Evolutionary conservation across 2,329 filamentous ascomycete species (phyloP), one percentile per base, ranked within the genome.

Genomic region (Trichoderma guizhouense): DNA sequence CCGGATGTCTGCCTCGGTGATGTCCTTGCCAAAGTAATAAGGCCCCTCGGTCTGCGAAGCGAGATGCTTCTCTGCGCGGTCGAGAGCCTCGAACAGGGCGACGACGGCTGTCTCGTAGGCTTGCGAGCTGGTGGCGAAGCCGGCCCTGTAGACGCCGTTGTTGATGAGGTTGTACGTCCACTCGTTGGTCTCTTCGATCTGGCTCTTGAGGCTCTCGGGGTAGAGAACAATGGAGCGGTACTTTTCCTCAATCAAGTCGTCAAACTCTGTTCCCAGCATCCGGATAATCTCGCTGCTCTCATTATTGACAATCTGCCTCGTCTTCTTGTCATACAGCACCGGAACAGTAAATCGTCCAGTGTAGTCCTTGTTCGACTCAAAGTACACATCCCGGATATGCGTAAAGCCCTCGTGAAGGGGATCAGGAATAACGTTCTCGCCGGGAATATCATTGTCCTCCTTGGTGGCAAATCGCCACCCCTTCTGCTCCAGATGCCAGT

Each of bases 241-340:
- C 78, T 90, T 80, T 3, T 87, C 84, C 0, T 87, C 87, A 28
- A 95, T 79, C 43, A 93, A 79, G 74, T 88, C 87, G 80, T 98
- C 91, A 79, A 98, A 98, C 80, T 90, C 93, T 55, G 86, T 87
- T 79, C 93, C 93, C 73, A 98, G 85, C 93, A 97, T 97, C 79
- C 95, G 91, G 80, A 97, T 90, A 79, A 98, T 97, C 84, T 98
- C 95, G 75, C 91, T 91, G 81, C 92, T 94, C 86, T 97, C 95
- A 76, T 98, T 98, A 88, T 88, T 96, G 74, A 97, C 94, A 78
- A 97, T 97, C 39, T 85, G 88, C 77, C 90, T 87, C 67, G 85
- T 83, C 83, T 92, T 90, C 83, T 89, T 93, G 82, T 97, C 93
- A 83, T 92, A 97, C 70, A 98, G 86, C 3, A 93, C 92, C 0